Evolutionary conservation across 2,329 filamentous ascomycete genomes (phyloP).

Genomic region (Aspergillus oerlinghausenensis): DNA sequence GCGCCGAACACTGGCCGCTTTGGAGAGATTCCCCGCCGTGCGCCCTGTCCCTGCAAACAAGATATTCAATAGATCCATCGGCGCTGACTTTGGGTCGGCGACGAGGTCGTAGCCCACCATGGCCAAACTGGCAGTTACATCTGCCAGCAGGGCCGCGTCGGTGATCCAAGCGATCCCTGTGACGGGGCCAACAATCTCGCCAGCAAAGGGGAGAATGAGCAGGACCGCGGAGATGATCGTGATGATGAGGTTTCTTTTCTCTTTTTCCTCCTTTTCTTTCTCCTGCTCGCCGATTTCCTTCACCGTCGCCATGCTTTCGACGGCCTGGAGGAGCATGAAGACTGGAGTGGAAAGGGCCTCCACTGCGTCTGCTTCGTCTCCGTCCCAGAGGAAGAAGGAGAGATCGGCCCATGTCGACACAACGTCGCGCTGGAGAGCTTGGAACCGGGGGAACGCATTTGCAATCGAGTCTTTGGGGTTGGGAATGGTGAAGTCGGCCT

Average conservation of each 20-base stretch:
- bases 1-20: conserved; percentile 1
- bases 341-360: conserved; percentile 4
- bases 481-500: neutral
- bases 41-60: conserved; percentile 1
- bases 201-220: conserved; percentile 8
- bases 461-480: conserved; percentile 3
- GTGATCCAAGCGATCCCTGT: conserved; percentile 6
- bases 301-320: conserved; percentile 8
- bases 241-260: conserved; percentile 9
- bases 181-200: conserved; percentile 1
- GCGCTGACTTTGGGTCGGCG: conserved; percentile 6
- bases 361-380: conserved; percentile 1
- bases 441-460: neutral
- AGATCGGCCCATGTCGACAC: neutral
- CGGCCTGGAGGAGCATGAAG: conserved; percentile 5
- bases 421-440: neutral
- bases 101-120: conserved; percentile 10
- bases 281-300: conserved; percentile 8
- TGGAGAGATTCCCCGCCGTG: neutral
- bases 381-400: neutral
- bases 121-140: conserved; percentile 4
- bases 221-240: conserved; percentile 11
- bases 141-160: conserved; percentile 2
- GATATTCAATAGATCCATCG: conserved; percentile 1
- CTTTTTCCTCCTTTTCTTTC: conserved; percentile 5